Percentiles rank a stretch among this genome's conserved stretches.
Conservation (phyloP, 1,139 yeast species). For the Ogataea hybrid region DNA sequence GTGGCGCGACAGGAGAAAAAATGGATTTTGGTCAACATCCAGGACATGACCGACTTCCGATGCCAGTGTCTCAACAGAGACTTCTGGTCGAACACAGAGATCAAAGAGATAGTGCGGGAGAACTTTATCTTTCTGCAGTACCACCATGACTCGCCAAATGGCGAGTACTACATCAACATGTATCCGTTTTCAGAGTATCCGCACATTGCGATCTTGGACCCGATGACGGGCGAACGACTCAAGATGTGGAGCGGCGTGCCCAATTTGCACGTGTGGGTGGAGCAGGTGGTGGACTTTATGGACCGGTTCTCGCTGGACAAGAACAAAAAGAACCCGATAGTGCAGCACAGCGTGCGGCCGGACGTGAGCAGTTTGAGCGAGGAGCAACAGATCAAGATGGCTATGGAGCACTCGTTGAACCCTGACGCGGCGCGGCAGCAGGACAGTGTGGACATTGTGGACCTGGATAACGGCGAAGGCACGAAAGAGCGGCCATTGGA, state of each 20-base stretch:
- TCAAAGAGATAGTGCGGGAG: constrained; percentile 62
- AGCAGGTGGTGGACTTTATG: constrained; percentile 59
- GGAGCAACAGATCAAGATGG: constrained; percentile 81
- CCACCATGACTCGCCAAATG: constrained; percentile 73
- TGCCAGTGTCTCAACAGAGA: constrained; percentile 93
- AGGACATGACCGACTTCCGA: constrained; percentile 77
- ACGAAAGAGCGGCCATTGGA: constrained; percentile 13
- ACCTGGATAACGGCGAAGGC: constrained; percentile 7
- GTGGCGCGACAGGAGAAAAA: constrained; percentile 62
- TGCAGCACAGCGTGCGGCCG: constrained; percentile 49
- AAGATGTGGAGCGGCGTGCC: constrained; percentile 73
- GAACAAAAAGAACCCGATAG: constrained; percentile 65
- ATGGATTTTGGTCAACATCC: constrained; percentile 88
- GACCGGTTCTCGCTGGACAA: constrained; percentile 65
- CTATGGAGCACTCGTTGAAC: constrained; percentile 65
- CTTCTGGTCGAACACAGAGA: constrained; percentile 75
- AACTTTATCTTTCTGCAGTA: constrained; percentile 82
- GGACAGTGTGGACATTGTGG: constrained; percentile 26
- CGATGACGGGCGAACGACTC: constrained; percentile 90
- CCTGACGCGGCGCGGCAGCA: constrained; percentile 28
- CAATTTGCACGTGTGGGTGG: constrained; percentile 52
- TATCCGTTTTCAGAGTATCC: constrained; percentile 72
- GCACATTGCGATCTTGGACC: constrained; percentile 89
- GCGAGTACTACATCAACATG: constrained; percentile 65
- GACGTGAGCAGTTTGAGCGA: constrained; percentile 69